Conservation (phyloP, 352 stramenopile species). For the Phytophthora constricta region DNA sequence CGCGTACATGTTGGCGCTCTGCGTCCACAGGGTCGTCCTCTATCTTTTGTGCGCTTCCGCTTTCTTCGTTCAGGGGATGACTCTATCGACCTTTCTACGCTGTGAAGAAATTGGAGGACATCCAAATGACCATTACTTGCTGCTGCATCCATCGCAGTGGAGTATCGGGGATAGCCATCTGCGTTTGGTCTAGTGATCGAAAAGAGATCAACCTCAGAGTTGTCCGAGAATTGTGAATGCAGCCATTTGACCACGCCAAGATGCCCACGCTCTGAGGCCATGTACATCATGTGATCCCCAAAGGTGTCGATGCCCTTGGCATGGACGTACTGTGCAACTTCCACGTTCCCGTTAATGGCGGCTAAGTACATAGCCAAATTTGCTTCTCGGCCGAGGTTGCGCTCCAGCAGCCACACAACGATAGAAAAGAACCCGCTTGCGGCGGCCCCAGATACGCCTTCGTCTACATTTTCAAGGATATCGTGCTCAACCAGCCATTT, state of each 20-base stretch:
- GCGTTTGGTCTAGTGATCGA: slow-evolving; percentile 15
- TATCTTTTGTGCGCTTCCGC: slow-evolving; percentile 8
- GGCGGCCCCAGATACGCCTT: slow-evolving; percentile 25
- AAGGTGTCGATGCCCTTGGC: slow-evolving; percentile 27
- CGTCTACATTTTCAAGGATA: slow-evolving; percentile 32
- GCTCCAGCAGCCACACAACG: slow-evolving; percentile 26
- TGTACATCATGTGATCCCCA: slow-evolving; percentile 29
- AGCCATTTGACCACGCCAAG: slow-evolving; percentile 36
- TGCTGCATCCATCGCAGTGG: slow-evolving; percentile 31
- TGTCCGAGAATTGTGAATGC: slow-evolving; percentile 14
- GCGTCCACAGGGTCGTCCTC: background rate
- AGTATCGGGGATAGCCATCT: slow-evolving; percentile 13
- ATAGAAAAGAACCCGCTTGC: slow-evolving; percentile 19
- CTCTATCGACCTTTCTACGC: slow-evolving; percentile 14
- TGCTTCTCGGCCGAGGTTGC: slow-evolving; percentile 22
- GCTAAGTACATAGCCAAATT: slow-evolving; percentile 29
- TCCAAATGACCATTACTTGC: slow-evolving; percentile 21
- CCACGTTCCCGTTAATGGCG: slow-evolving; percentile 28
- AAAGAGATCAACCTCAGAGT: slow-evolving; percentile 25
- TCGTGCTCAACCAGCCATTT: slow-evolving; percentile 33
- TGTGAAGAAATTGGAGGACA: slow-evolving; percentile 41
- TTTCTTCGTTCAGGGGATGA: slow-evolving; percentile 25
- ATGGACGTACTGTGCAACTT: slow-evolving; percentile 31
- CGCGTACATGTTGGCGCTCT: slow-evolving; percentile 24
- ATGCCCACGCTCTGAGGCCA: slow-evolving; percentile 28